Base-by-base conservation (phyloP, 768 basidiomycete species). In the Termitomyces sp. region DNA sequence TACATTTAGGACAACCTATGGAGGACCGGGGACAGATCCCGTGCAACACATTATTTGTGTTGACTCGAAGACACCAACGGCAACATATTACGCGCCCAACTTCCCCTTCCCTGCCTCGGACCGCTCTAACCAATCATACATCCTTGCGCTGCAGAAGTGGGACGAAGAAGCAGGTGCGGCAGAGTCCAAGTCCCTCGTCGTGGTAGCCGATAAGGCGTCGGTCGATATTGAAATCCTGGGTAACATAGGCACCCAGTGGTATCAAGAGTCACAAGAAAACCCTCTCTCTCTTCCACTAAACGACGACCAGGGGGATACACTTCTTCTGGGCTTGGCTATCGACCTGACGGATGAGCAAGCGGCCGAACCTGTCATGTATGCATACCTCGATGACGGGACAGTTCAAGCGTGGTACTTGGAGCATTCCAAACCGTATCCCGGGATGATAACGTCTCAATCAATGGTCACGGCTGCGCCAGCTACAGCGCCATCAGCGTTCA, bases 301-400 rank as follows among this genome's bases (percentile, higher is more conserved):
- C 59, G 80, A 81, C 53, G 81, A 85, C 40, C 76, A 80, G 70
- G 82, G 87, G 25, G 91, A 92, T 65, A 90, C 89, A 4, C 73
- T 84, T 16, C 73, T 90, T 4, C 64, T 90, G 17, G 82, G 81
- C 5, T 74, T 92, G 40, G 84, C 82, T 41, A 66, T 82, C 5
- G 90, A 92, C 66, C 66, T 92, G 51, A 89, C 88, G 16, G 78
- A 79, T 57, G 75, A 47, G 7, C 40, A 58, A 41, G 66, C 73
- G 10, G 64, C 61, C 12, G 69, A 68, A 12, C 90, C 90, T 0
- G 75, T 90, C 54, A 71, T 91, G 69, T 91, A 84, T 66, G 85
- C 82, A 3, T 92, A 89, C 68, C 77, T 89, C 11, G 90, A 85
- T 53, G 90, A 93, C 64, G 90, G 90, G 19, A 89, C 89, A 0